A percentile compares a stretch with the other conserved stretches of the same genome.
phyloP scores from a whole-genome alignment of 148 eudicot genomes.

The Vaccinium corymbosum region DNA sequence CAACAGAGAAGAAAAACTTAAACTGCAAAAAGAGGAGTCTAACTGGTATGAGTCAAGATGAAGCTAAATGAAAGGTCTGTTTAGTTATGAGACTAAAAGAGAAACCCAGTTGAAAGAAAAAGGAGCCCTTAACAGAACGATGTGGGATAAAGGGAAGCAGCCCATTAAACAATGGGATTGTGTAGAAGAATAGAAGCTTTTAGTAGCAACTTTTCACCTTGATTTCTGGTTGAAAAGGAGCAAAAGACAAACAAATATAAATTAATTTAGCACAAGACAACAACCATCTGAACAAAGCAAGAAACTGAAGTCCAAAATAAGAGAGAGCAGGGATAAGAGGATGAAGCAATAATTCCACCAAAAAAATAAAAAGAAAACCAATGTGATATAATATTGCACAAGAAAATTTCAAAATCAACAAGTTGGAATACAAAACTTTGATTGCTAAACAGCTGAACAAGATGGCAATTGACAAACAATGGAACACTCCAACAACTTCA shows the following conservation, averaged over 20 bases:
- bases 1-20: not conserved
- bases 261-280: not conserved
- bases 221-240: conserved; percentile 7
- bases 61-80: not conserved
- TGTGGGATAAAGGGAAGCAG: not conserved
- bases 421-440: not conserved
- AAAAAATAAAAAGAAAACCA: not conserved
- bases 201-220: not conserved
- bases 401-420: not conserved
- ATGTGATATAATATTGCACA: not conserved
- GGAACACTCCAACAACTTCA: not conserved
- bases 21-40: not conserved
- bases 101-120: not conserved
- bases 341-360: not conserved
- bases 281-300: not conserved
- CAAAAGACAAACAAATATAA: not conserved
- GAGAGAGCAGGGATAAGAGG: not conserved
- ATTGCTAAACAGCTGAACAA: not conserved
- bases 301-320: conserved; percentile 3
- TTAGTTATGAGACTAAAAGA: not conserved
- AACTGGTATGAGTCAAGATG: not conserved
- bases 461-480: not conserved
- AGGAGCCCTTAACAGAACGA: not conserved
- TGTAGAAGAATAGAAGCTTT: not conserved
- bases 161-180: not conserved